A percentile compares a stretch with the other conserved stretches of the same genome.
phyloP scores from a whole-genome alignment of 2,329 filamentous ascomycete species.

The Beauveria sp. region DNA sequence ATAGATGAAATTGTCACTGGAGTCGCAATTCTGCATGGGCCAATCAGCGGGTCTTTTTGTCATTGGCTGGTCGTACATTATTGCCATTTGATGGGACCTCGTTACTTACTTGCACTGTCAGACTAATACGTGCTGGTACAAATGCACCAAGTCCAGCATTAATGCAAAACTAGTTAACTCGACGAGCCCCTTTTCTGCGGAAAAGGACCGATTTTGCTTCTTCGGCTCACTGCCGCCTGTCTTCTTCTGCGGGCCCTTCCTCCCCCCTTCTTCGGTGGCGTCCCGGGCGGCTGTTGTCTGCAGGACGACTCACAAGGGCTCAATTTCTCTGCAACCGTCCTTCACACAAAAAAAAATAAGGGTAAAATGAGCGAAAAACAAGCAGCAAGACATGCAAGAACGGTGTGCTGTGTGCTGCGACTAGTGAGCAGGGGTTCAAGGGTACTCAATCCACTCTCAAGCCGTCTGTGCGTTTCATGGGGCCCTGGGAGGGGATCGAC shows the following conservation, averaged over 20 bases:
- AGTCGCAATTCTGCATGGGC: background rate
- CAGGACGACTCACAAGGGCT: background rate
- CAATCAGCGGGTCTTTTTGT: background rate
- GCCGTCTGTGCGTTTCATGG: background rate
- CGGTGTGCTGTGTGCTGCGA: conserved; percentile 1
- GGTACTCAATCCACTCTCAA: background rate
- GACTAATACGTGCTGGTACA: background rate
- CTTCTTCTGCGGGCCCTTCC: background rate
- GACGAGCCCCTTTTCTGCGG: background rate
- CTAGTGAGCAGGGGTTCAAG: background rate
- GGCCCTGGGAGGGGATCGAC: background rate
- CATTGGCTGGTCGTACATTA: background rate
- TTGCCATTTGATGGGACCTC: background rate
- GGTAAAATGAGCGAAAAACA: conserved; percentile 1
- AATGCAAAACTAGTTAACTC: background rate
- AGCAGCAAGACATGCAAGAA: conserved; percentile 1
- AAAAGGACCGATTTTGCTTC: background rate
- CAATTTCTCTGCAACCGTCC: background rate
- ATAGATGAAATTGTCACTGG: background rate
- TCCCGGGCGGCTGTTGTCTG: background rate
- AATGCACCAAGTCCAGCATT: background rate
- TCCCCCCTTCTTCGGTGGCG: background rate
- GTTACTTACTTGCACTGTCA: background rate
- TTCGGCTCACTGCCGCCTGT: background rate
- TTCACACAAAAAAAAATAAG: background rate